Conservation (phyloP, 179 eudicot species). For the Camellia oleifera region DNA sequence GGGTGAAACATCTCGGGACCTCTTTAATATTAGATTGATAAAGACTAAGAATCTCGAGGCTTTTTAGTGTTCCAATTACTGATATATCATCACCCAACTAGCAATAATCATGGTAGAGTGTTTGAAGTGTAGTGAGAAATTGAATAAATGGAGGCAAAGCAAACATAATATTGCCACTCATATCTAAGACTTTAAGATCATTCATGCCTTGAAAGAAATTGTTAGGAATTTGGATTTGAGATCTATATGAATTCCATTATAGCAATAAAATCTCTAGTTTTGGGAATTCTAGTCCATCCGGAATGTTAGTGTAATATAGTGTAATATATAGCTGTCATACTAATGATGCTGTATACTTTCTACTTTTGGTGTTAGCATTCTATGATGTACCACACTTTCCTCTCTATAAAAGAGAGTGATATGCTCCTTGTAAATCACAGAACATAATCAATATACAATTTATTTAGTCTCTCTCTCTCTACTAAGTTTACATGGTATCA, state of each 20-base stretch:
- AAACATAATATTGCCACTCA: not conserved
- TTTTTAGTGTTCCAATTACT: slow-evolving; percentile 5
- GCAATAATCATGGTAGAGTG: not conserved
- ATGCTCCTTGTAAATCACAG: too few species aligned
- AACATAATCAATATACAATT: too few species aligned
- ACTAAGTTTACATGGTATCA: too few species aligned
- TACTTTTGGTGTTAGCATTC: too few species aligned
- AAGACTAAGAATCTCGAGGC: slow-evolving; percentile 6
- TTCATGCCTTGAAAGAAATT: slow-evolving; percentile 16
- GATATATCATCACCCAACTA: not conserved
- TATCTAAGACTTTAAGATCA: slow-evolving; percentile 9
- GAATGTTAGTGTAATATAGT: not conserved
- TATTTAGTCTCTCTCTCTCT: too few species aligned
- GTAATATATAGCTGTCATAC: too few species aligned
- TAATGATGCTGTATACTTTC: too few species aligned
- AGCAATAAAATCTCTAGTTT: slow-evolving; percentile 4
- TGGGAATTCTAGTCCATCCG: not conserved
- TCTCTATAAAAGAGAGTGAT: too few species aligned
- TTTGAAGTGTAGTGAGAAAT: not conserved
- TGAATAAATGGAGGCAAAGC: not conserved
- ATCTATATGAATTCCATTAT: not conserved
- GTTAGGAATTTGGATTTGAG: not conserved
- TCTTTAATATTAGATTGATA: not conserved
- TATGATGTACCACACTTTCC: too few species aligned
- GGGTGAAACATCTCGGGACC: not conserved